A percentile compares a stretch with the other conserved stretches of the same genome.
Evolutionary conservation across 1,139 yeast species (phyloP).

Genomic region (Meyerozyma carpophila): DNA sequence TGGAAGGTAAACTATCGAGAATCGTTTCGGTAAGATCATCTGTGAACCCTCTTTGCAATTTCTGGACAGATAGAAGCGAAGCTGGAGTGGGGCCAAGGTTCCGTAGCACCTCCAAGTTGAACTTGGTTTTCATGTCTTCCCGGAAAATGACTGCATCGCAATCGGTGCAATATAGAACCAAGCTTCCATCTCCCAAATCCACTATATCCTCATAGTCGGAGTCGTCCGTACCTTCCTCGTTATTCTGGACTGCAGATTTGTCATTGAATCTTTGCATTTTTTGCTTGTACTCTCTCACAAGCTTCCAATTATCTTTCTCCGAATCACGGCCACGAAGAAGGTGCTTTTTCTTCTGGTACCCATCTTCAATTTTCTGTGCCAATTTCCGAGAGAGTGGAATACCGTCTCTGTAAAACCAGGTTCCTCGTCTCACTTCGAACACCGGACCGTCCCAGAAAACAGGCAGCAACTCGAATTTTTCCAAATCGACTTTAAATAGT

Average conservation of each 20-base stretch:
- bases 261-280: slow-evolving; percentile 14
- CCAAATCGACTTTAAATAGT: slow-evolving; percentile 65
- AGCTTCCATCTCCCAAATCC: slow-evolving; percentile 24
- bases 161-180: slow-evolving; percentile 29
- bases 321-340: neutral
- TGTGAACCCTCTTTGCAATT: slow-evolving; percentile 35
- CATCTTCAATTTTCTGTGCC: slow-evolving; percentile 56
- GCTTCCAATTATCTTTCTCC: neutral
- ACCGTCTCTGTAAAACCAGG: slow-evolving; percentile 70
- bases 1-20: slow-evolving; percentile 23
- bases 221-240: slow-evolving; percentile 6
- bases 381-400: slow-evolving; percentile 51
- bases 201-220: slow-evolving; percentile 18
- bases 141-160: slow-evolving; percentile 37
- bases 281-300: neutral
- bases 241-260: slow-evolving; percentile 3
- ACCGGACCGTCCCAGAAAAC: slow-evolving; percentile 88
- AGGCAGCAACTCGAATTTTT: slow-evolving; percentile 52
- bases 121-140: slow-evolving; percentile 23
- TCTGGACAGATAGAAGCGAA: slow-evolving; percentile 29
- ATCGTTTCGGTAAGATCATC: slow-evolving; percentile 24
- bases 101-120: slow-evolving; percentile 35
- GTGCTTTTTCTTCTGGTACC: slow-evolving; percentile 36
- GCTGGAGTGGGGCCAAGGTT: slow-evolving; percentile 30
- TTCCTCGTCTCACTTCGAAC: slow-evolving; percentile 78